Base-by-base conservation (phyloP, 805 yeast species). In the Starmerella khaoyaiensis region DNA sequence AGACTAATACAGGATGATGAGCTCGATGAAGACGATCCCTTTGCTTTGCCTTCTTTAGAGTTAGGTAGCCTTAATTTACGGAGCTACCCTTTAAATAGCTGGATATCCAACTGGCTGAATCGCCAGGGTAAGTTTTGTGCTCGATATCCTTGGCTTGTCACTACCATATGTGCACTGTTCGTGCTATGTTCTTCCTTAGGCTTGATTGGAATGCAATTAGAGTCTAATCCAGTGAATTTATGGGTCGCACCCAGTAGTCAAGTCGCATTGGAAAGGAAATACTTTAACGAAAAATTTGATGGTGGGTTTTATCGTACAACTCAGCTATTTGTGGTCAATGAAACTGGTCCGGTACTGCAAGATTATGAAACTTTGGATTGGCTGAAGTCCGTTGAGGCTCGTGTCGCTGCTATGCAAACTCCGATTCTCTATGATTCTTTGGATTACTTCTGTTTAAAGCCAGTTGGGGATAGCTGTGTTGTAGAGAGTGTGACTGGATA, bases 221-320 rank as follows among this genome's bases (percentile, higher is more conserved):
- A 86, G 53, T 73, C 73, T 2, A 65, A 80, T 47, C 97, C 98
- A 0, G 71, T 79, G 3, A 73, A 76, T 44, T 61, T 87, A 21
- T 87, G 98, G 98, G 97, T 90, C 0, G 77, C 90, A 47, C 75
- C 86, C 3, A 52, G 62, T 16, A 79, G 90, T 8, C 73, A 71
- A 3, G 83, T 84, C 10, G 76, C 66, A 37, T 60, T 68, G 28
- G 77, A 87, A 50, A 75, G 76, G 50, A 61, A 65, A 37, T 74
- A 46, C 48, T 87, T 74, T 54, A 95, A 90, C 54, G 67, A 68
- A 16, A 71, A 74, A 43, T 87, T 87, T 58, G 35, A 31, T 15
- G 95, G 96, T 1, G 94, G 93, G 26, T 87, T 90, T 63, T 90
- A 79, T 60, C 67, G 96, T 49, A 72, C 82, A 4, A 87, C 83